phyloP scores from a whole-genome alignment of 192 early-diverging fungal species.

The Backusella tuberculispora region DNA sequence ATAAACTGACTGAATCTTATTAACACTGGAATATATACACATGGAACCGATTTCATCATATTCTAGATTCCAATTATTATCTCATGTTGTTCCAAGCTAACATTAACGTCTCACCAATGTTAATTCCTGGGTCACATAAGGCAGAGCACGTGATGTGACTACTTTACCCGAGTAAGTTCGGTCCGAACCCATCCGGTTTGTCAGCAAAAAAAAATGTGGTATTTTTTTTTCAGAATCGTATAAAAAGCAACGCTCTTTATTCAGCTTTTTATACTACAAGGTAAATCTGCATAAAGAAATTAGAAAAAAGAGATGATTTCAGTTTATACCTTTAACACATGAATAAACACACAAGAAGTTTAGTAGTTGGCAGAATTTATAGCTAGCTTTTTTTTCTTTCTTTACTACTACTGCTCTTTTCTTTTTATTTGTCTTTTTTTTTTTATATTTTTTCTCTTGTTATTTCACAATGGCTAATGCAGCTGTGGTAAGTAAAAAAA shows the following conservation, averaged over 20 bases:
- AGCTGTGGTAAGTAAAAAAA: constrained; percentile 33
- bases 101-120: too few relatives aligned
- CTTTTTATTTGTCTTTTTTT: neutral
- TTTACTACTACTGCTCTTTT: neutral
- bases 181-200: constrained; percentile 11
- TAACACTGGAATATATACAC: too few relatives aligned
- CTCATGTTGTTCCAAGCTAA: too few relatives aligned
- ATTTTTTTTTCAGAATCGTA: constrained; percentile 12
- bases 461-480: constrained; percentile 30
- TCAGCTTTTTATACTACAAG: constrained; percentile 8
- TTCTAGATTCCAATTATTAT: too few relatives aligned
- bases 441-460: neutral
- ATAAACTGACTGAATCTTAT: too few relatives aligned
- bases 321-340: neutral
- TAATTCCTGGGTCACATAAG: too few relatives aligned
- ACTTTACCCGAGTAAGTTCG: neutral
- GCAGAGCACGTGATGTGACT: neutral
- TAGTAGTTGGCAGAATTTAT: constrained; percentile 3
- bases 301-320: neutral
- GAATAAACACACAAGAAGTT: neutral
- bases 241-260: constrained; percentile 16
- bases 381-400: neutral
- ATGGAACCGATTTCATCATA: too few relatives aligned
- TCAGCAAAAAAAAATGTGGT: constrained; percentile 17
- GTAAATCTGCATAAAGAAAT: constrained; percentile 14